Evolutionary conservation across 495 filamentous ascomycete species (phyloP).

Genomic region (Hyphodiscus hymeniophilus): DNA sequence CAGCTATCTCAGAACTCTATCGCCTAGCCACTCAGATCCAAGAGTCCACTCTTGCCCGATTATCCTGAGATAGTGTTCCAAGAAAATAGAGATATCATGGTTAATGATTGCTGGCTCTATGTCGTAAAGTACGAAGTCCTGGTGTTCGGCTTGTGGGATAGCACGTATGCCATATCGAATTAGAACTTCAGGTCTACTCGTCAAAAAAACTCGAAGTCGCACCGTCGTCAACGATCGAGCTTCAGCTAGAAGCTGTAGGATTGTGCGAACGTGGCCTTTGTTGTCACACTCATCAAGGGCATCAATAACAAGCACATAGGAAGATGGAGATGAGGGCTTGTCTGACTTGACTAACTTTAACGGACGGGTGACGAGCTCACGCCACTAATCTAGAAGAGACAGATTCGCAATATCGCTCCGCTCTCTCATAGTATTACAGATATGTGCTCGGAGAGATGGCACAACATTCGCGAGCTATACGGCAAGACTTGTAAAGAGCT

Average conservation of each 20-base stretch:
- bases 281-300: constrained; percentile 11
- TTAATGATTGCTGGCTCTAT: constrained; percentile 16
- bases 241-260: constrained; percentile 20
- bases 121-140: constrained; percentile 16
- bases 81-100: constrained; percentile 9
- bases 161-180: constrained; percentile 21
- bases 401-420: neutral
- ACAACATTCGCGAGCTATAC: neutral
- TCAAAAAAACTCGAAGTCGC: constrained; percentile 22
- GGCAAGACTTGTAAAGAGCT: constrained; percentile 7
- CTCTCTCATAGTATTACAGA: neutral
- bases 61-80: neutral
- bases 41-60: neutral
- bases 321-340: neutral
- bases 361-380: constrained; percentile 2
- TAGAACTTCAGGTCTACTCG: constrained; percentile 23
- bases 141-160: constrained; percentile 7
- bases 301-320: constrained; percentile 4
- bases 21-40: neutral
- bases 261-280: constrained; percentile 1
- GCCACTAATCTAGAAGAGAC: constrained; percentile 3
- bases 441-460: constrained; percentile 2
- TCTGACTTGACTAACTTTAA: neutral
- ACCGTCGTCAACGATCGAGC: constrained; percentile 9
- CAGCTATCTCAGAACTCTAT: neutral